Evolutionary conservation across 1,139 yeast species (phyloP).

Genomic region (Tardiomyces digboiensis): DNA sequence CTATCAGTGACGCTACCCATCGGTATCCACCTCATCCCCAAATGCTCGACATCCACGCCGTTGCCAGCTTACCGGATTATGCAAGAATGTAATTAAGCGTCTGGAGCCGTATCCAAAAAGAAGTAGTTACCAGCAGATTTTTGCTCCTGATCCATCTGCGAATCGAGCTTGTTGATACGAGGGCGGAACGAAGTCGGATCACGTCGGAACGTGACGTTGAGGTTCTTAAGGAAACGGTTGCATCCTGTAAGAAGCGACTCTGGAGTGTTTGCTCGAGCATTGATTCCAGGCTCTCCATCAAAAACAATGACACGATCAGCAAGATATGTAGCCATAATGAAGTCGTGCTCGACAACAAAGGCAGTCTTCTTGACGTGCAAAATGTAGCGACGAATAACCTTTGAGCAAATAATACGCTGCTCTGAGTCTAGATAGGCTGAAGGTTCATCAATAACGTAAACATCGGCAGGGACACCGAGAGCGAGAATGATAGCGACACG

Average conservation of each 20-base stretch:
- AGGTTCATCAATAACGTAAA: constrained; percentile 95
- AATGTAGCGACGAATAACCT: constrained; percentile 94
- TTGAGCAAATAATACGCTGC: constrained; percentile 98
- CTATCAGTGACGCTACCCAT: too few species aligned
- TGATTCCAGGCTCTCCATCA: constrained; percentile 86
- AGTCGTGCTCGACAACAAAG: constrained; percentile 98
- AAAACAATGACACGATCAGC: constrained; percentile 98
- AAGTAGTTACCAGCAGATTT: constrained; percentile 86
- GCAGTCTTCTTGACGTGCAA: constrained; percentile 97
- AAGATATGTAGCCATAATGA: constrained; percentile 98
- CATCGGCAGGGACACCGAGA: constrained; percentile 91
- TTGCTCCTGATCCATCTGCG: constrained; percentile 99
- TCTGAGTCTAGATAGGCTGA: constrained; percentile 98
- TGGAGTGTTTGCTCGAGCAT: constrained; percentile 77
- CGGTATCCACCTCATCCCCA: too few species aligned
- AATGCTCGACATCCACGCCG: too few species aligned
- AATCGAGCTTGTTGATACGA: constrained; percentile 92
- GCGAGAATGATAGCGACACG: constrained; percentile 97
- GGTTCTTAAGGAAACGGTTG: constrained; percentile 91
- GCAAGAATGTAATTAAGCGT: constrained; percentile 12
- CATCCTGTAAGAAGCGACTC: constrained; percentile 95
- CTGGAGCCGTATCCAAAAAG: constrained; percentile 65
- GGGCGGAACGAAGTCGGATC: constrained; percentile 98
- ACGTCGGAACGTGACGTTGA: constrained; percentile 97
- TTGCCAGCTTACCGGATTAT: too few species aligned